Evolutionary conservation across 2,329 filamentous ascomycete species (phyloP).

Genomic region (Leptographium wingfieldii): DNA sequence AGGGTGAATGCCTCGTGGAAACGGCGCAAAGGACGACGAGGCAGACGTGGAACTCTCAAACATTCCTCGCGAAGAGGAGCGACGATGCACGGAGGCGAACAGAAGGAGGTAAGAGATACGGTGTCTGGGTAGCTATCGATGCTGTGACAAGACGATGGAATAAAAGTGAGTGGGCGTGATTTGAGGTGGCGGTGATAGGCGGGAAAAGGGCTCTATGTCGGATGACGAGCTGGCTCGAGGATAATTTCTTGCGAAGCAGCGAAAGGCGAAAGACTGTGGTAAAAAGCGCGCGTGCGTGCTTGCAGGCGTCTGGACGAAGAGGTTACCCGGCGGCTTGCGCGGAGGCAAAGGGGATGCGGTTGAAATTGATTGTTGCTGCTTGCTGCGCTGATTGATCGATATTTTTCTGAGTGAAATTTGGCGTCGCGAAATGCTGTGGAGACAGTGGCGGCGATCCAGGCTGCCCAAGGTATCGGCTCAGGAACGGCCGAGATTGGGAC

Average conservation of each 20-base stretch:
- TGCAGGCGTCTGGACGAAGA: too few species aligned
- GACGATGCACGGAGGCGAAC: not conserved
- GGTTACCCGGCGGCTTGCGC: not conserved
- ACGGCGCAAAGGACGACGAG: not conserved
- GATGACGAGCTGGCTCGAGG: too few species aligned
- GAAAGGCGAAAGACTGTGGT: not conserved
- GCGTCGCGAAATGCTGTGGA: constrained; percentile 7
- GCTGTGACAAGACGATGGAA: not conserved
- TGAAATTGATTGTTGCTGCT: not conserved
- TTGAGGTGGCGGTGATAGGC: too few species aligned
- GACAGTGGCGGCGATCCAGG: constrained; percentile 3
- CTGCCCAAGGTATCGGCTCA: not conserved
- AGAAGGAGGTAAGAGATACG: too few species aligned
- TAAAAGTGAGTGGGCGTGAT: not conserved
- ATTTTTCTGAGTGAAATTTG: constrained; percentile 5
- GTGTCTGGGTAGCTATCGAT: too few species aligned
- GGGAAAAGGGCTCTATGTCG: too few species aligned
- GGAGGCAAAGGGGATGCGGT: not conserved
- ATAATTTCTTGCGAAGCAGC: not conserved
- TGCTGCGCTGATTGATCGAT: not conserved
- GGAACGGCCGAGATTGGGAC: not conserved
- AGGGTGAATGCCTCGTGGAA: not conserved
- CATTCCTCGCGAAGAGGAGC: not conserved
- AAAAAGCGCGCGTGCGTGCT: too few species aligned
- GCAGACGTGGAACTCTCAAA: not conserved